Conservation (phyloP, 192 early-diverging fungal species). For the Ramicandelaber brevisporus region DNA sequence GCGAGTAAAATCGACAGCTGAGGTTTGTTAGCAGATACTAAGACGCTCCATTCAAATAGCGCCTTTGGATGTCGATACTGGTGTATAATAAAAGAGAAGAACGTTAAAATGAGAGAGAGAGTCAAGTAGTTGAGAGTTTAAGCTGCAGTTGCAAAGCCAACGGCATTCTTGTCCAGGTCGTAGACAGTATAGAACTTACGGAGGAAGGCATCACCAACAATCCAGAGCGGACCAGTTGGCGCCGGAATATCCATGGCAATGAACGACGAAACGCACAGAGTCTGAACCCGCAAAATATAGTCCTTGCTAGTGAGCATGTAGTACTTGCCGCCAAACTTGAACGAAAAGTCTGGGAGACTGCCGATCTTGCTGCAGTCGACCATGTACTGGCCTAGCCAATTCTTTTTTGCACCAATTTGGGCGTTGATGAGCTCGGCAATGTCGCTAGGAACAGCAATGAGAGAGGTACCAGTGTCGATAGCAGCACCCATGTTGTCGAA, state of each 20-base stretch:
- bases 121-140: too few relatives aligned
- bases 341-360: constrained; percentile 43
- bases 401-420: constrained; percentile 79
- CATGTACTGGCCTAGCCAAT: constrained; percentile 67
- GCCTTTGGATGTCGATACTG: too few relatives aligned
- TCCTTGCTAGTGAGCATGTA: constrained; percentile 33
- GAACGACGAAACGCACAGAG: constrained; percentile 53
- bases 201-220: constrained; percentile 61
- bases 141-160: constrained; percentile 20
- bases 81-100: too few relatives aligned
- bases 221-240: constrained; percentile 54
- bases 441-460: constrained; percentile 48
- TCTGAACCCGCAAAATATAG: constrained; percentile 34
- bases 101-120: too few relatives aligned
- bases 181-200: constrained; percentile 52
- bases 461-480: constrained; percentile 79
- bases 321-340: constrained; percentile 48
- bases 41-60: too few relatives aligned
- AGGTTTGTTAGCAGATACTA: too few relatives aligned
- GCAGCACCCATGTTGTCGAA: constrained; percentile 39
- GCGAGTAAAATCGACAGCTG: too few relatives aligned
- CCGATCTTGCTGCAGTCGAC: constrained; percentile 54
- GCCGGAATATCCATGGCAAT: constrained; percentile 81
- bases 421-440: constrained; percentile 78
- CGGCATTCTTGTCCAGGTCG: constrained; percentile 21